Percentiles rank a stretch among this genome's conserved stretches.
Evolutionary conservation across 2,329 filamentous ascomycete genomes (phyloP).

Genomic region (Amphichorda felina): DNA sequence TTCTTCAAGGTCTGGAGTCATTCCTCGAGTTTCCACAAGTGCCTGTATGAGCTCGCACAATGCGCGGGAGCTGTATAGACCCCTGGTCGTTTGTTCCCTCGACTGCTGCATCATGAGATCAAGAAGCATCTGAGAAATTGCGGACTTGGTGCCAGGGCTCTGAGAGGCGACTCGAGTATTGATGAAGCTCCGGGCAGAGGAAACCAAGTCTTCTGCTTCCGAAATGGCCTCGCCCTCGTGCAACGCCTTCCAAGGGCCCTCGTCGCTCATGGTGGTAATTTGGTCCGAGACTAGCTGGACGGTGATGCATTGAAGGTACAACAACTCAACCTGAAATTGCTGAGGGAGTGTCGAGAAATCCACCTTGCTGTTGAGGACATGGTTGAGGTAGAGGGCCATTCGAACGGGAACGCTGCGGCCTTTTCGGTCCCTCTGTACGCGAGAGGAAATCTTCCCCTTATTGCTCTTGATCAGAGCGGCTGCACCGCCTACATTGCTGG

Average conservation of each 20-base stretch:
- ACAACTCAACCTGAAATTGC: constrained; percentile 32
- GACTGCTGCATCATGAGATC: constrained; percentile 31
- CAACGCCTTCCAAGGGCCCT: constrained; percentile 34
- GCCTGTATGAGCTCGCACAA: constrained; percentile 36
- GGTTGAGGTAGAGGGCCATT: constrained; percentile 59
- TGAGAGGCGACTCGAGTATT: constrained; percentile 14
- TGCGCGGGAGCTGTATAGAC: constrained; percentile 40
- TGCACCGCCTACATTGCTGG: constrained; percentile 58
- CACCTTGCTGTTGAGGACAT: constrained; percentile 36
- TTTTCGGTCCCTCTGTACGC: constrained; percentile 47
- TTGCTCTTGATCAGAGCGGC: constrained; percentile 43
- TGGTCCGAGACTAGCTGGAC: constrained; percentile 42
- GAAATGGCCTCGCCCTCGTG: constrained; percentile 18
- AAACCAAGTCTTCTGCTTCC: constrained; percentile 31
- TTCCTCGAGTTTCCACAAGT: constrained; percentile 33
- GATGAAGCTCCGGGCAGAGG: constrained; percentile 22
- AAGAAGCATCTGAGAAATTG: constrained; percentile 27
- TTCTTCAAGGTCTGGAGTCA: constrained; percentile 30
- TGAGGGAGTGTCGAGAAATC: constrained; percentile 25
- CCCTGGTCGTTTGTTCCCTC: constrained; percentile 25
- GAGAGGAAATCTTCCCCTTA: not conserved
- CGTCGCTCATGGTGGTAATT: constrained; percentile 27
- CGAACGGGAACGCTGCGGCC: constrained; percentile 64
- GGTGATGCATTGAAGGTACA: constrained; percentile 39
- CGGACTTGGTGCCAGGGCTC: constrained; percentile 15